These are phyloP conservation scores for Herpetomonas muscarum DNA, from an alignment of 208 protist species.

Conservation along the genomic window DNA sequence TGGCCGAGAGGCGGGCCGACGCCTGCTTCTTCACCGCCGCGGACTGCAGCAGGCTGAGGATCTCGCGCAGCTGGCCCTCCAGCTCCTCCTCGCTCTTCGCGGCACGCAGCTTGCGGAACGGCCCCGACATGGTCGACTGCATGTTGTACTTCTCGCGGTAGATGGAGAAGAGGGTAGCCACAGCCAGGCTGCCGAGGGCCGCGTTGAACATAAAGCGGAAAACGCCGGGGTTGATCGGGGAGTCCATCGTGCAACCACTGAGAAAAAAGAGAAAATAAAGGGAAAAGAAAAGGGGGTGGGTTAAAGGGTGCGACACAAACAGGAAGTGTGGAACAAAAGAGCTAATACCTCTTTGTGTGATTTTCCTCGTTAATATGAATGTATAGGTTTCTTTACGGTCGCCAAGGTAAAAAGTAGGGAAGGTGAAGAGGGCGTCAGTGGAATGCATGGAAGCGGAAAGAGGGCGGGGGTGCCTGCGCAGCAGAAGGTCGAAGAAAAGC, in stretches of 20 bases:
- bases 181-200: slow-evolving; percentile 40
- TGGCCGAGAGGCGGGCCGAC: slow-evolving; percentile 41
- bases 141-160: slow-evolving; percentile 78
- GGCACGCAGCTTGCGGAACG: slow-evolving; percentile 34
- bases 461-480: no score
- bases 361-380: no score
- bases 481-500: no score
- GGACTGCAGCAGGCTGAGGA: slow-evolving; percentile 48
- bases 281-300: slow-evolving; percentile 1
- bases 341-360: neutral
- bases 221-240: slow-evolving; percentile 74
- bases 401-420: no score
- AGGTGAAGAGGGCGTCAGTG: no score
- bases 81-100: slow-evolving; percentile 38
- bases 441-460: no score
- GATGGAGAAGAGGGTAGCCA: slow-evolving; percentile 57
- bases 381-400: neutral
- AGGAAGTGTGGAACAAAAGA: neutral
- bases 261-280: slow-evolving; percentile 1
- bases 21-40: slow-evolving; percentile 57
- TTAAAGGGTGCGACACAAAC: neutral
- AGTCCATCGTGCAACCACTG: slow-evolving; percentile 50
- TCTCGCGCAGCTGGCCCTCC: slow-evolving; percentile 27
- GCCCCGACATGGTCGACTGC: slow-evolving; percentile 22
- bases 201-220: slow-evolving; percentile 67